phyloP scores from a whole-genome alignment of 768 basidiomycete genomes.

The Mycena venus region DNA sequence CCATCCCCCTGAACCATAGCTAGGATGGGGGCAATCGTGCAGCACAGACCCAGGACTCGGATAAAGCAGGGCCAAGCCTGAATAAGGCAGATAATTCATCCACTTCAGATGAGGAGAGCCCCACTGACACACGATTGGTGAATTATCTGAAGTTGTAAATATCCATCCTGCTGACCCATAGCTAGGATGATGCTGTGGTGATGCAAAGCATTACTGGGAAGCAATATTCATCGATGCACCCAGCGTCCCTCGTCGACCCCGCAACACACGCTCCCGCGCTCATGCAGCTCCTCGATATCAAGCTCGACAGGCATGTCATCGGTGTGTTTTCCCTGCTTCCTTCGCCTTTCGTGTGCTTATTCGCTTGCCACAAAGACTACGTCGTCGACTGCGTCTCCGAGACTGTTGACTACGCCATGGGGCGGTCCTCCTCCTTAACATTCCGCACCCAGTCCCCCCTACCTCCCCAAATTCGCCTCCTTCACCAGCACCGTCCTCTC shows the following conservation, averaged over 20 bases:
- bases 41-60: too few relatives aligned
- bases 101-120: too few relatives aligned
- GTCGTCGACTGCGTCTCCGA: constrained; percentile 20
- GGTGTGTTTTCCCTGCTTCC: constrained; percentile 1
- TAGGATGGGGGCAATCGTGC: too few relatives aligned
- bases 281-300: constrained; percentile 13
- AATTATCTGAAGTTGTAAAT: too few relatives aligned
- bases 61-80: too few relatives aligned
- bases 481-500: constrained; percentile 7
- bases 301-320: constrained; percentile 9
- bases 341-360: neutral
- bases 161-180: too few relatives aligned
- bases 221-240: too few relatives aligned
- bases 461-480: neutral
- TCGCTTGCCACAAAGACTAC: neutral
- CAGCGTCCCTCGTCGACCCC: constrained; percentile 13
- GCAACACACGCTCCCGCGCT: neutral
- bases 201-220: too few relatives aligned
- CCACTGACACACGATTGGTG: too few relatives aligned
- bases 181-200: too few relatives aligned
- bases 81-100: too few relatives aligned
- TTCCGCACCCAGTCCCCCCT: neutral
- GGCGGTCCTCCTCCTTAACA: neutral
- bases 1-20: too few relatives aligned
- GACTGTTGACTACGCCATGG: constrained; percentile 8